Evolutionary conservation across 116 monocot genomes (phyloP).

Genomic region (Cymodocea nodosa): DNA sequence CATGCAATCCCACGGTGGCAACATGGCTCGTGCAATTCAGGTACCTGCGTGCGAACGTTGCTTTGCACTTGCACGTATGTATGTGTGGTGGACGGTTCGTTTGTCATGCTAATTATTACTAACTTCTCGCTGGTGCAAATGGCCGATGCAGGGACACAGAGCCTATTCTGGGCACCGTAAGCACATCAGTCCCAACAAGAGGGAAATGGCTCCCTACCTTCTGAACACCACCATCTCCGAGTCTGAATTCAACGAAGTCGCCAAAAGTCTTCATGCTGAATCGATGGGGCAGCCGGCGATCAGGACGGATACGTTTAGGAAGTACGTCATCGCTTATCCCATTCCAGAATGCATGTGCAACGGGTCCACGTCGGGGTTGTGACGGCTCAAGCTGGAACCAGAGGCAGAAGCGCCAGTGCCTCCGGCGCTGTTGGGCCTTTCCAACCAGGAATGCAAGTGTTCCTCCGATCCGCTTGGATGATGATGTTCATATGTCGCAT

Average conservation of each 20-base stretch:
- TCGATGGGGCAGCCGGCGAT: slow-evolving; percentile 65
- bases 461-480: too few species aligned
- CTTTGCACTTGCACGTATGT: too few species aligned
- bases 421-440: too few species aligned
- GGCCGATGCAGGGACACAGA: slow-evolving; percentile 52
- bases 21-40: slow-evolving; percentile 81
- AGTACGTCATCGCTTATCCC: slow-evolving; percentile 76
- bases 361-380: neutral
- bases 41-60: slow-evolving; percentile 2
- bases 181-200: slow-evolving; percentile 80
- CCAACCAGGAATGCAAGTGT: too few species aligned
- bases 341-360: slow-evolving; percentile 87
- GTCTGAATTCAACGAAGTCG: slow-evolving; percentile 52
- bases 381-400: neutral
- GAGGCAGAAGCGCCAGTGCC: too few species aligned
- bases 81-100: too few species aligned
- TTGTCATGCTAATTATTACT: too few species aligned
- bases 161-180: slow-evolving; percentile 74
- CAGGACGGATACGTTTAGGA: slow-evolving; percentile 32
- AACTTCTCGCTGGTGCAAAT: neutral
- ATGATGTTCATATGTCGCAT: too few species aligned
- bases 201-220: slow-evolving; percentile 63
- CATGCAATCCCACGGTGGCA: slow-evolving; percentile 96
- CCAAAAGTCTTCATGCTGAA: slow-evolving; percentile 57
- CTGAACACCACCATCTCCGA: slow-evolving; percentile 45